phyloP scores from a whole-genome alignment of 768 basidiomycete species.

The Phlebiopsis flavidoalba region DNA sequence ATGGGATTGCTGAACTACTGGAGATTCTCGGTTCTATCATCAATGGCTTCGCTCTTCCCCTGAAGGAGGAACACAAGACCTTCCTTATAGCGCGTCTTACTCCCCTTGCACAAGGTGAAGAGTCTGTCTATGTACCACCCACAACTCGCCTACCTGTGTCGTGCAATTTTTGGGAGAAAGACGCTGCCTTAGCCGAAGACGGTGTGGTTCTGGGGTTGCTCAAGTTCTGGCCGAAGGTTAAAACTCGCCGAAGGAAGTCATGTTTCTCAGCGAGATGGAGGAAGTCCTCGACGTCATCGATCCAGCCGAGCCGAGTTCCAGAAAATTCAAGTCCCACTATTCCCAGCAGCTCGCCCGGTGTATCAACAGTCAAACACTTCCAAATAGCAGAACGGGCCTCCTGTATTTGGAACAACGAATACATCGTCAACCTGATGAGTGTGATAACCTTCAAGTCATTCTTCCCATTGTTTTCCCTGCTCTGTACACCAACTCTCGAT shows the following conservation, averaged over 20 bases:
- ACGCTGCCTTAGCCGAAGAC: constrained; percentile 85
- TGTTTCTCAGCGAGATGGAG: constrained; percentile 99
- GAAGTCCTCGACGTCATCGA: constrained; percentile 98
- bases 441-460: constrained; percentile 84
- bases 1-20: constrained; percentile 95
- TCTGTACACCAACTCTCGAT: constrained; percentile 90
- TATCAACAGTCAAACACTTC: constrained; percentile 99
- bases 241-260: constrained; percentile 99
- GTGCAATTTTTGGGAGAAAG: constrained; percentile 83
- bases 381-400: constrained; percentile 97
- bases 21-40: constrained; percentile 99
- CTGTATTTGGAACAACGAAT: constrained; percentile 99
- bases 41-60: constrained; percentile 95
- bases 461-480: constrained; percentile 97
- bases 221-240: constrained; percentile 98
- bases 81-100: constrained; percentile 95
- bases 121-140: constrained; percentile 99
- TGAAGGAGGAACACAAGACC: constrained; percentile 98
- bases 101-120: constrained; percentile 94
- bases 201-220: constrained; percentile 96
- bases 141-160: constrained; percentile 98
- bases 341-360: constrained; percentile 95
- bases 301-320: constrained; percentile 78
- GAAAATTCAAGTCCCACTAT: constrained; percentile 87
- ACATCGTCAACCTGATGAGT: constrained; percentile 98